Evolutionary conservation across 352 stramenopile species (phyloP), one percentile per base, ranked within the genome.

Genomic region (Phytophthora tubulina): DNA sequence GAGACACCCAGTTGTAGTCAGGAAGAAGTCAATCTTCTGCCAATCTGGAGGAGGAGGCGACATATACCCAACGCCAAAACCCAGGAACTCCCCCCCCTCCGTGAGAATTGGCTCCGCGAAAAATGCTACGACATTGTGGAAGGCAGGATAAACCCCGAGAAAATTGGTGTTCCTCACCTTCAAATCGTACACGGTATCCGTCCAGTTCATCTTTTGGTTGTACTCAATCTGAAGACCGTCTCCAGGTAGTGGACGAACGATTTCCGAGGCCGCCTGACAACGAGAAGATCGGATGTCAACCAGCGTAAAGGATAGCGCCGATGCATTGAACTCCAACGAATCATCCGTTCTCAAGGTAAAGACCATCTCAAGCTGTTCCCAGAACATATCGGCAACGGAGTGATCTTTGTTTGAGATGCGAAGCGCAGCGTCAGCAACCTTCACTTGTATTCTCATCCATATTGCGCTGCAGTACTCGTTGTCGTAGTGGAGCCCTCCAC

Each of bases 281-380:
- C 79, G 80, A 14, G 54, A 75, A 17, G 83, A 80, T 15, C 88
- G 78, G 14, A 93, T 85, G 67, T 96, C 89, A 4, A 92, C 75
- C 4, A 81, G 65, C 21, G 76, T 88, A 27, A 94, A 78, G 2
- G 84, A 86, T 15, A 91, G 75, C 2, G 86, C 73, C 10, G 83
- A 91, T 0, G 82, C 81, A 13, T 65, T 85, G 11, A 96, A 63
- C 54, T 95, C 88, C 32, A 97, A 42, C 4, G 85, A 93, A 70
- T 97, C 90, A 63, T 95, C 89, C 5, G 90, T 97, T 35, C 86
- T 81, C 52, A 96, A 74, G 6, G 78, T 88, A 63, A 97, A 92
- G 7, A 76, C 79, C 44, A 97, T 67, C 53, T 94, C 86, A 15
- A 97, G 70, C 56, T 97, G 87, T 53, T 97, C 90, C 60, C 88